Evolutionary conservation across 345 rosid species (phyloP).

Genomic region (Carallia pectinifolia): DNA sequence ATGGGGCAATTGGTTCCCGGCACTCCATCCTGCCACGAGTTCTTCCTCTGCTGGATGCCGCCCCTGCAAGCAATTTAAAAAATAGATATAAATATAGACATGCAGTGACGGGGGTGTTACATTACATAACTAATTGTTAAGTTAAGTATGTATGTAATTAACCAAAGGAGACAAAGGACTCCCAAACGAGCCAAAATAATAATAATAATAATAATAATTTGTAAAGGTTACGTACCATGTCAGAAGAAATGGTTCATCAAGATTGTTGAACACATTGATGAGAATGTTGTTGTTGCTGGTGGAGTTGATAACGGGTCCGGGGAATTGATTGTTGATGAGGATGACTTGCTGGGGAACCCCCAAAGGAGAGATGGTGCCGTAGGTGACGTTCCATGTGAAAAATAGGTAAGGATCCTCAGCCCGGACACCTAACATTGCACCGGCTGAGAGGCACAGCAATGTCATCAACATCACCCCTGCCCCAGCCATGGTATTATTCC

Average conservation of each 20-base stretch:
- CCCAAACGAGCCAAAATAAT: neutral
- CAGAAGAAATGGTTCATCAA: conserved; percentile 6
- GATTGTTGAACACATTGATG: conserved; percentile 28
- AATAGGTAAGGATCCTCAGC: conserved; percentile 1
- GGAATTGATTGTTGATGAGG: conserved; percentile 5
- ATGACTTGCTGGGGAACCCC: neutral
- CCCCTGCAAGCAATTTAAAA: conserved; percentile 1
- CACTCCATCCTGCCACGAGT: conserved; percentile 26
- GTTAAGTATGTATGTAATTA: too few species aligned
- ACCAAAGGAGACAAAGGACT: too few species aligned
- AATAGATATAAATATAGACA: neutral
- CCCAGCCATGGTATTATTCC: neutral
- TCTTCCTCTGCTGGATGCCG: conserved; percentile 5
- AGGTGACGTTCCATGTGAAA: conserved; percentile 4
- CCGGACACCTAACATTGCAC: neutral
- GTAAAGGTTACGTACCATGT: neutral
- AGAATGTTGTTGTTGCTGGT: conserved; percentile 30
- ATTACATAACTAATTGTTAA: too few species aligned
- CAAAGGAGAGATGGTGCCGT: neutral
- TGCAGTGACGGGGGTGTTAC: too few species aligned
- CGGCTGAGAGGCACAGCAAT: neutral
- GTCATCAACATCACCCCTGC: neutral
- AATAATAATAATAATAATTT: too few species aligned
- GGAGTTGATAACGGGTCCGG: conserved; percentile 20
- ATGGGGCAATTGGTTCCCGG: conserved; percentile 32